Evolutionary conservation across 1,139 yeast species (phyloP).

Genomic region (Hyphopichia fennica): DNA sequence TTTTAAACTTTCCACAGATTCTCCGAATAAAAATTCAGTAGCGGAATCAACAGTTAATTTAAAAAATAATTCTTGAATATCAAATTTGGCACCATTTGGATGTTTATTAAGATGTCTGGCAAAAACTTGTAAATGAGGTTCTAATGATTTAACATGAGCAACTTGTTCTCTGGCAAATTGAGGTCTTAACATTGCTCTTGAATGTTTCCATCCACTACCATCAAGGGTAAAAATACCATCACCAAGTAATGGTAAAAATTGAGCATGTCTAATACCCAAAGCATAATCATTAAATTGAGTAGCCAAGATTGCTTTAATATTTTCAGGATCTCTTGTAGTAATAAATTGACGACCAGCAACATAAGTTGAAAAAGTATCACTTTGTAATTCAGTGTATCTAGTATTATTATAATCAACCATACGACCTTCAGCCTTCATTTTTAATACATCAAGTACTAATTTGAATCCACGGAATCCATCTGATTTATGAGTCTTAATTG

Average conservation of each 20-base stretch:
- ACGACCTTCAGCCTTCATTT: conserved; percentile 22
- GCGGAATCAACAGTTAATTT: conserved; percentile 57
- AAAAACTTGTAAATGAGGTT: conserved; percentile 45
- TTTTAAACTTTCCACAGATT: conserved; percentile 43
- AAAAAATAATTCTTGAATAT: conserved; percentile 51
- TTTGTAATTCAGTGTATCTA: conserved; percentile 12
- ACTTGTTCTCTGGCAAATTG: conserved; percentile 59
- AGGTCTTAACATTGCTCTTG: conserved; percentile 58
- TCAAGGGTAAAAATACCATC: conserved; percentile 60
- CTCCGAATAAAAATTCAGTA: conserved; percentile 60
- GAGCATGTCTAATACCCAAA: conserved; percentile 48
- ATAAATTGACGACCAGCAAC: conserved; percentile 21
- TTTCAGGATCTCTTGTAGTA: conserved; percentile 37
- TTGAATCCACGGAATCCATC: conserved; percentile 27
- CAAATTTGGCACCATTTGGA: conserved; percentile 35
- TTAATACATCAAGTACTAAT: conserved; percentile 13
- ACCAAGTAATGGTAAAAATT: conserved; percentile 48
- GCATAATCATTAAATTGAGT: conserved; percentile 52
- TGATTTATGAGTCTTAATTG: conserved; percentile 6
- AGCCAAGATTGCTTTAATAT: conserved; percentile 40
- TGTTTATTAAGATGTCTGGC: conserved; percentile 29
- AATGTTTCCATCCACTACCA: conserved; percentile 58
- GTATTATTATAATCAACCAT: conserved; percentile 19
- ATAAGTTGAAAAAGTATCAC: conserved; percentile 18
- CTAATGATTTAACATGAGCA: conserved; percentile 48